Evolutionary conservation across 2,329 filamentous ascomycete species (phyloP).

Genomic region (Alternaria sp.): DNA sequence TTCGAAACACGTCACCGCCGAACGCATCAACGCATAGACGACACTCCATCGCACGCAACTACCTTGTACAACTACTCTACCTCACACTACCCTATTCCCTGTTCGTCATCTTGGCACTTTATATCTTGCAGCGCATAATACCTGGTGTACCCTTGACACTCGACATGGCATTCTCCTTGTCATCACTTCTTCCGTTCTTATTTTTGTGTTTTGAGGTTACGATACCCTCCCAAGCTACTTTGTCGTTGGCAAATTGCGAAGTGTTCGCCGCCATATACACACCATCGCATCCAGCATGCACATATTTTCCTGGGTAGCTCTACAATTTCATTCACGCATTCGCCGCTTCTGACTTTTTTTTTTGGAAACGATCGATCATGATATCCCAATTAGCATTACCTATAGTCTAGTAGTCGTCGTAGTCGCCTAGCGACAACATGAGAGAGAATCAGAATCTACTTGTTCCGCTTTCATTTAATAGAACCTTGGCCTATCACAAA

Average conservation of each 20-base stretch:
- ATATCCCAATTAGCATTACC: slow-evolving; percentile 6
- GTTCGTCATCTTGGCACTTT: slow-evolving; percentile 3
- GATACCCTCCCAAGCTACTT: slow-evolving; percentile 17
- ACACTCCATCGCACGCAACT: slow-evolving; percentile 1
- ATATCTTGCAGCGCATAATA: slow-evolving; percentile 20
- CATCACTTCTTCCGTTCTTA: slow-evolving; percentile 4
- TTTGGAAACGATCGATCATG: slow-evolving; percentile 6
- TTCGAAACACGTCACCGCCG: slow-evolving; percentile 24
- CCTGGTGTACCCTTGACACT: slow-evolving; percentile 23
- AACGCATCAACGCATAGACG: slow-evolving; percentile 26
- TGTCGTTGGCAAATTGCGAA: slow-evolving; percentile 18
- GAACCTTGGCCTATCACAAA: not conserved
- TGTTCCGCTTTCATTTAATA: not conserved
- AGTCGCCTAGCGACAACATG: not conserved
- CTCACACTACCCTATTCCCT: slow-evolving; percentile 5
- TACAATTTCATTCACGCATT: slow-evolving; percentile 1
- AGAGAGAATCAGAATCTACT: slow-evolving; percentile 1
- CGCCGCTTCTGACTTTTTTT: slow-evolving; percentile 5
- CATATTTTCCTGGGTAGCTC: slow-evolving; percentile 3
- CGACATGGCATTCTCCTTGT: slow-evolving; percentile 7
- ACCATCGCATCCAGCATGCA: slow-evolving; percentile 27
- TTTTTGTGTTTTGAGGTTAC: slow-evolving; percentile 15
- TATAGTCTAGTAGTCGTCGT: not conserved
- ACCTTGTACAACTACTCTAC: slow-evolving; percentile 14
- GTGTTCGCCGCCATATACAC: slow-evolving; percentile 24